phyloP scores from a whole-genome alignment of 2,329 filamentous ascomycete genomes.

The Raffaelea arxii region DNA sequence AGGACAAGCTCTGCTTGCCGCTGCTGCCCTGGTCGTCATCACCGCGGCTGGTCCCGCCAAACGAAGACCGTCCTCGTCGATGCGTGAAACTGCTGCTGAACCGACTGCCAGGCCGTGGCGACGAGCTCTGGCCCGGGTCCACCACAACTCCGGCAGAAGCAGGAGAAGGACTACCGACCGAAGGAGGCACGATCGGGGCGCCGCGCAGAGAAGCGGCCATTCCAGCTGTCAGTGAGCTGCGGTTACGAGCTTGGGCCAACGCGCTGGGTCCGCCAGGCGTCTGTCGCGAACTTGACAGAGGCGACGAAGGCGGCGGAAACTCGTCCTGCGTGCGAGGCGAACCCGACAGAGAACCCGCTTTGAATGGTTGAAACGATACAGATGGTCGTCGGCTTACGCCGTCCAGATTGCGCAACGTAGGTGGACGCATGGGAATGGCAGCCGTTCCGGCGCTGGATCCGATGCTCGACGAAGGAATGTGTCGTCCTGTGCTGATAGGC shows the following conservation, averaged over 20 bases:
- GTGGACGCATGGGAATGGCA: slow-evolving; percentile 14
- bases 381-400: slow-evolving; percentile 61
- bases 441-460: not conserved
- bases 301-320: slow-evolving; percentile 43
- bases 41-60: slow-evolving; percentile 57
- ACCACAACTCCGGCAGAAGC: not conserved
- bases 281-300: slow-evolving; percentile 34
- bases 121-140: slow-evolving; percentile 57
- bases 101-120: slow-evolving; percentile 69
- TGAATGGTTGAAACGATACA: slow-evolving; percentile 90
- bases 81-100: slow-evolving; percentile 95
- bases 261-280: slow-evolving; percentile 38
- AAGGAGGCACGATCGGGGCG: slow-evolving; percentile 44
- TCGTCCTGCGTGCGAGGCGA: slow-evolving; percentile 55
- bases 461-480: not conserved
- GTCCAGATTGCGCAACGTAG: slow-evolving; percentile 37
- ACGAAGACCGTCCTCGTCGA: slow-evolving; percentile 67
- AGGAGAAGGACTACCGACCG: slow-evolving; percentile 8
- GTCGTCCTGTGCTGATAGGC: slow-evolving; percentile 30
- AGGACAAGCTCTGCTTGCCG: slow-evolving; percentile 65
- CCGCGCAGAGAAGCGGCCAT: slow-evolving; percentile 66
- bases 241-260: slow-evolving; percentile 53
- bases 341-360: slow-evolving; percentile 86
- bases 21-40: slow-evolving; percentile 74
- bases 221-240: slow-evolving; percentile 63